Percentiles rank a stretch among this genome's conserved stretches.
These are phyloP conservation scores for Aspergillus jensenii DNA, from an alignment of 2,329 filamentous ascomycete species.

Conservation along the genomic window DNA sequence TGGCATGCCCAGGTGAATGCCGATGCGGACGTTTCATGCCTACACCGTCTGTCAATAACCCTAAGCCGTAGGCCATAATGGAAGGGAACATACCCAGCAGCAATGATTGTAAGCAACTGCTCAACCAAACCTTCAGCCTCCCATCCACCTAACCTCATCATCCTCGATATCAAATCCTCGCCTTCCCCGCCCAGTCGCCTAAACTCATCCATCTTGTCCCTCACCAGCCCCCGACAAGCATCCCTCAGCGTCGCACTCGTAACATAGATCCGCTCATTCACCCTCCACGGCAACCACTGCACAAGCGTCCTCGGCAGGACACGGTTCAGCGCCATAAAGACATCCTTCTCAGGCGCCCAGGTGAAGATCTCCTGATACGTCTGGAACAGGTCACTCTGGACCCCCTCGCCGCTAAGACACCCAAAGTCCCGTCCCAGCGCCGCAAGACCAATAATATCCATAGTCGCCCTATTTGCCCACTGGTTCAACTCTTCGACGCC, in stretches of 20 bases:
- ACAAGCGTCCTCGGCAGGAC: neutral
- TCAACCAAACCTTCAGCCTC: neutral
- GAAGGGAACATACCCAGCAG: neutral
- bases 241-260: neutral
- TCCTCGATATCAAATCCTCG: neutral
- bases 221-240: neutral
- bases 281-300: neutral
- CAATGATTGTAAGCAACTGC: neutral
- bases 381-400: neutral
- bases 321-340: neutral
- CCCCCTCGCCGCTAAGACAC: neutral
- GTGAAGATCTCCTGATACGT: neutral
- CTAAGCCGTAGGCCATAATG: neutral
- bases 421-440: constrained; percentile 1
- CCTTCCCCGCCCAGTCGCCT: neutral
- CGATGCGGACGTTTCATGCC: constrained; percentile 7
- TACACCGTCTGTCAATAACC: neutral
- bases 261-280: neutral
- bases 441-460: constrained; percentile 8
- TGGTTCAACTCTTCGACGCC: neutral
- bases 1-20: constrained; percentile 4
- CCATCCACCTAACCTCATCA: neutral
- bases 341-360: neutral
- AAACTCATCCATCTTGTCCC: neutral
- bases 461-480: neutral